A percentile compares a stretch with the other conserved stretches of the same genome.
Evolutionary conservation across 495 filamentous ascomycete genomes (phyloP).

Genomic region (Penicillium herquei): DNA sequence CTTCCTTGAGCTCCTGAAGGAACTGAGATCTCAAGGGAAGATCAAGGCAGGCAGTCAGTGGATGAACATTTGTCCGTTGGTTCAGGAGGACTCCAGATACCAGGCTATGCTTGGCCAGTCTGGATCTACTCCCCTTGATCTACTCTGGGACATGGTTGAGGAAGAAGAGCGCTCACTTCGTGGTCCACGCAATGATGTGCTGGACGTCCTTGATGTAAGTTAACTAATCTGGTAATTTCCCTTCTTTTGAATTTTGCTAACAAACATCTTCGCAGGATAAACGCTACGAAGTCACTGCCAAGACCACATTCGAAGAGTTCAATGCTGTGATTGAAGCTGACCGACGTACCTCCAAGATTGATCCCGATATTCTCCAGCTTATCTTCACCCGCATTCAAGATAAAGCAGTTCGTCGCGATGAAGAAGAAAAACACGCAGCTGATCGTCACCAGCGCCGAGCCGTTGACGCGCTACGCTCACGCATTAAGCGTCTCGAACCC

Average conservation of each 20-base stretch:
- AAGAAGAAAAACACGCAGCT: slow-evolving; percentile 79
- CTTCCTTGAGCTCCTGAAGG: slow-evolving; percentile 69
- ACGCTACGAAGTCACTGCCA: slow-evolving; percentile 82
- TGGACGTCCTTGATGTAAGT: slow-evolving; percentile 87
- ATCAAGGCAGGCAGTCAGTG: slow-evolving; percentile 91
- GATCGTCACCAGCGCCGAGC: slow-evolving; percentile 85
- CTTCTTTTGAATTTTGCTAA: neutral
- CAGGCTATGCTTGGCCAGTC: slow-evolving; percentile 78
- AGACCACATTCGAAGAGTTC: slow-evolving; percentile 88
- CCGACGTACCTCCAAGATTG: slow-evolving; percentile 79
- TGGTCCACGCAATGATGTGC: slow-evolving; percentile 75
- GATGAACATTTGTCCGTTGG: slow-evolving; percentile 74
- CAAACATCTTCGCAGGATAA: slow-evolving; percentile 61
- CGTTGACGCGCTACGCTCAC: slow-evolving; percentile 79
- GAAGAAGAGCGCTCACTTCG: slow-evolving; percentile 87
- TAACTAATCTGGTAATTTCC: neutral
- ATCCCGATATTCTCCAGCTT: slow-evolving; percentile 67
- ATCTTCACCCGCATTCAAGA: slow-evolving; percentile 87
- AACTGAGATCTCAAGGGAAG: slow-evolving; percentile 72
- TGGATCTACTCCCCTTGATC: slow-evolving; percentile 87
- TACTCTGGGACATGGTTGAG: slow-evolving; percentile 96
- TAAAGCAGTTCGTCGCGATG: slow-evolving; percentile 68
- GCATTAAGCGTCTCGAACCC: slow-evolving; percentile 90
- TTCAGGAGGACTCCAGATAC: slow-evolving; percentile 83
- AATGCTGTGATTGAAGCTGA: slow-evolving; percentile 72